Base-by-base conservation (phyloP, 495 filamentous ascomycete genomes). In the Talaromyces ruber region DNA sequence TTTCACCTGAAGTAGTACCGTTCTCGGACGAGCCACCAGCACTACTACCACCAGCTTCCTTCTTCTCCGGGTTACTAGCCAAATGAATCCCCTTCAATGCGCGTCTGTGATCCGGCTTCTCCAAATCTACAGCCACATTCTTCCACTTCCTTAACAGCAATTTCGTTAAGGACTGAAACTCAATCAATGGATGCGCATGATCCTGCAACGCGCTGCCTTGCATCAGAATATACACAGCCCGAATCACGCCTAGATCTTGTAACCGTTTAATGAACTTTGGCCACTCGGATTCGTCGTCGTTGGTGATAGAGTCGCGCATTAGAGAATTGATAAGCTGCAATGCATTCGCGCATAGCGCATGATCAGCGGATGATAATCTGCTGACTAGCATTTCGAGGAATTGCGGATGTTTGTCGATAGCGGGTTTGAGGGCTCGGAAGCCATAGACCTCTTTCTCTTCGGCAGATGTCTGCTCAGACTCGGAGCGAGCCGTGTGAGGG, bases 311-410 rank as follows among this genome's bases (percentile, higher is more conserved):
- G 72, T 99, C 95, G 53, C 94, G 83, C 81, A 98, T 95, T 21
- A 99, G 80, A 0, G 93, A 89, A 69, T 98, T 99, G 68, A 99
- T 90, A 62, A 99, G 78, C 76, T 95, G 92, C 37, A 99, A 76
- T 2, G 94, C 91, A 75, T 97, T 98, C 53, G 92, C 94, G 73
- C 95, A 98, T 18, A 99, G 81, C 3, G 93, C 92, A 74, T 99
- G 95, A 68, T 99, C 94, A 18, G 93, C 94, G 11, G 91, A 92
- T 37, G 93, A 91, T 12, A 98, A 79, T 68, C 93, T 85, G 65
- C 83, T 86, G 62, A 97, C 93, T 22, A 98, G 85, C 79, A 94
- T 93, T 68, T 96, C 93, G 64, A 98, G 84, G 70, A 99, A 98
- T 63, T 94, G 88, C 7, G 94, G 92, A 71, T 97, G 89, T 4